Base-by-base conservation (phyloP, 2,329 filamentous ascomycete genomes). In the Tolypocladium paradoxum region DNA sequence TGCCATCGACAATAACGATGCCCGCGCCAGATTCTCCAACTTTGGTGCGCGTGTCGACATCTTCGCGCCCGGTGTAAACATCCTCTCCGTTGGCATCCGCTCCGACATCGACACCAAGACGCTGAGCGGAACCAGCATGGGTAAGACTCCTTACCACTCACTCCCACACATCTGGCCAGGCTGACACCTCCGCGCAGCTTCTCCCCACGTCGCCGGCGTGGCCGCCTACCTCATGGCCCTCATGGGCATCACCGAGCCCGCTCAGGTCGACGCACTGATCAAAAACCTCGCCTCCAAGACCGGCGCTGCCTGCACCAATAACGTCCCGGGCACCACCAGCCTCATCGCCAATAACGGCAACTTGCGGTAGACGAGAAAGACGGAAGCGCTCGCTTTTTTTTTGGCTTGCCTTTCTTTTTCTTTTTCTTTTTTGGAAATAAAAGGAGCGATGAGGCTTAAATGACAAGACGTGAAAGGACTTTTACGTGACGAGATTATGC, bases 131-230 rank as follows among this genome's bases (percentile, higher is more conserved):
- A 82, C 79, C 56, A 78, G 76, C 56, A 86, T 85, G 83, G 68
- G 68, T 71, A 65, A 55, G 65, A 20, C 27, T 47, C 27, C 27
- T 31, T 20, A 12, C 18, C 27, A 12, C 20, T 20, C 43, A 12
- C 27, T 20, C 8, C 43, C 27, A 20, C 27, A 54, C 29, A 31
- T 50, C 33, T 40, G 14, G 37, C 36, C 9, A 7, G 2, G 24
- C 49, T 50, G 27, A 52, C 43, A n/a, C n/a, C 4, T 34, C 4
- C 4, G 18, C 18, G 43, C 27, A 70, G 83, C 85, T 29, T 77
- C 77, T 14, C 85, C 85, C 1, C 84, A 87, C 64, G 76, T 88
- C 52, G 77, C 81, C 48, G 85, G 85, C 48, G 72, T 88, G 4
- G 82, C 81, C 16, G 83, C 83, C 31, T 88, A 88, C 68, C 70